phyloP scores from a whole-genome alignment of 805 yeast genomes.

The Isabelozyma pseudorhagii region DNA sequence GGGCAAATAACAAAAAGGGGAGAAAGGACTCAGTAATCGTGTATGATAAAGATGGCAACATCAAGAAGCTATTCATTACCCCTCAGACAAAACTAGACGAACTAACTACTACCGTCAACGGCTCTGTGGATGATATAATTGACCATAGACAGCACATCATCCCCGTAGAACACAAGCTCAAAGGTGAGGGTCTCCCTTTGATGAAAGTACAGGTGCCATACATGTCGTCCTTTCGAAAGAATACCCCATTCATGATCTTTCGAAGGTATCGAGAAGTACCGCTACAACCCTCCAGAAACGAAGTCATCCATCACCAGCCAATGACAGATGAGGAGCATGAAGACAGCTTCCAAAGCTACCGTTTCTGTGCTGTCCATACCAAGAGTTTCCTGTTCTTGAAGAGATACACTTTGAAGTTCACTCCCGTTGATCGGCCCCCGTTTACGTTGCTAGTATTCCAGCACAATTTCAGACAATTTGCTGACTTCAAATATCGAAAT shows the following conservation, averaged over 20 bases:
- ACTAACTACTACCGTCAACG: neutral
- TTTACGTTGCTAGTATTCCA: constrained; percentile 31
- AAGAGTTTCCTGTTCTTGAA: constrained; percentile 24
- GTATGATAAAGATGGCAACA: constrained; percentile 17
- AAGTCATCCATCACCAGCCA: neutral
- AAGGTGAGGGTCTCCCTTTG: constrained; percentile 36
- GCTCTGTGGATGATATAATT: constrained; percentile 7
- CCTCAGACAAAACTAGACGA: constrained; percentile 3
- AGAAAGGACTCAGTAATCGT: constrained; percentile 17
- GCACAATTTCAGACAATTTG: constrained; percentile 33
- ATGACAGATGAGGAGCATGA: constrained; percentile 11
- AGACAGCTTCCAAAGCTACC: constrained; percentile 27
- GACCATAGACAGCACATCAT: constrained; percentile 30
- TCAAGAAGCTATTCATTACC: constrained; percentile 9
- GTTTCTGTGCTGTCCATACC: constrained; percentile 29
- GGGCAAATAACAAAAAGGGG: constrained; percentile 16
- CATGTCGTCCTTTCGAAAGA: constrained; percentile 31
- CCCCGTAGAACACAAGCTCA: constrained; percentile 26
- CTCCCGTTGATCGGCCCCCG: constrained; percentile 8
- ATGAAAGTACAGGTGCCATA: constrained; percentile 34
- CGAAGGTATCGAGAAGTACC: constrained; percentile 30
- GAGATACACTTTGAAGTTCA: constrained; percentile 28
- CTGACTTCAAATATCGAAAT: constrained; percentile 34
- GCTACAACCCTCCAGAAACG: constrained; percentile 12
- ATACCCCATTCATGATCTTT: constrained; percentile 31